phyloP scores from a whole-genome alignment of 257 asterid genomes.

The Striga asiatica region DNA sequence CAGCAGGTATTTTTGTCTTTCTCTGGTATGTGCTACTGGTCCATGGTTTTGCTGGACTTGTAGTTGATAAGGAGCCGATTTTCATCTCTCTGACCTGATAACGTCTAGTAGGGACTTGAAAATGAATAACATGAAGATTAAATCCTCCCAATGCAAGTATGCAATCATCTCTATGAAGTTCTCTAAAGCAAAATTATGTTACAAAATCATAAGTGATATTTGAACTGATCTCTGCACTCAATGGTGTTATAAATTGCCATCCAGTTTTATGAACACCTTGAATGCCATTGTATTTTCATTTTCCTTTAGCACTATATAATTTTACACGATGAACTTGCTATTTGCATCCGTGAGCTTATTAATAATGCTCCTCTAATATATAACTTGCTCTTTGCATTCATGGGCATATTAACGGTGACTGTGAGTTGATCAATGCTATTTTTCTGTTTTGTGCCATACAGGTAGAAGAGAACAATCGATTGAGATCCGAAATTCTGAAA shows the following conservation, averaged over 20 bases:
- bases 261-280: too few relatives aligned
- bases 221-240: neutral
- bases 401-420: constrained; percentile 3
- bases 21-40: neutral
- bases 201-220: neutral
- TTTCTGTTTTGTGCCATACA: constrained; percentile 24
- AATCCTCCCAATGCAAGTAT: too few relatives aligned
- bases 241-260: neutral
- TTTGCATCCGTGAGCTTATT: neutral
- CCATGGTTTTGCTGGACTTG: neutral
- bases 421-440: neutral
- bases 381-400: constrained; percentile 6
- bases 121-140: too few relatives aligned
- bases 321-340: neutral
- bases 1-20: constrained; percentile 48
- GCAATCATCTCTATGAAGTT: too few relatives aligned
- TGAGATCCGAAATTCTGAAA: constrained; percentile 75
- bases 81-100: too few relatives aligned
- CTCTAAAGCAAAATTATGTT: too few relatives aligned
- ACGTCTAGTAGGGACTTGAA: too few relatives aligned
- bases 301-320: neutral
- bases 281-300: neutral
- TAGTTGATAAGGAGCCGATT: too few relatives aligned
- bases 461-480: constrained; percentile 88
- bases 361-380: neutral